A percentile compares a stretch with the other conserved stretches of the same genome.
Evolutionary conservation across 2,329 filamentous ascomycete species (phyloP).

Genomic region (Aspergillus felis): DNA sequence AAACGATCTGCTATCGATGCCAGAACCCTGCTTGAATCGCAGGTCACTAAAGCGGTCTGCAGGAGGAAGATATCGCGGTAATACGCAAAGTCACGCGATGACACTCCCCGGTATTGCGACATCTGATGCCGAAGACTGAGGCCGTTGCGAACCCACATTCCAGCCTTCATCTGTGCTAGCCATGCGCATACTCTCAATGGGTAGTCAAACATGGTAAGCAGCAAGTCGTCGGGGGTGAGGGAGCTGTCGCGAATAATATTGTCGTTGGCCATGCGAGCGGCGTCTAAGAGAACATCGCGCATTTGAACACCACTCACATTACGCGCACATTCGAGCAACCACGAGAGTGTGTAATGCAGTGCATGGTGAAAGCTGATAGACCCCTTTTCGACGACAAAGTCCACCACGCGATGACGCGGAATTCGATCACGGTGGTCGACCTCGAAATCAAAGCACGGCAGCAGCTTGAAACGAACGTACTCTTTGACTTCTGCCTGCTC

Average conservation of each 20-base stretch:
- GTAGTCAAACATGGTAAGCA: conserved; percentile 87
- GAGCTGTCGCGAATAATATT: conserved; percentile 58
- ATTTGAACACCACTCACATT: conserved; percentile 66
- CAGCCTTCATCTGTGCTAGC: conserved; percentile 96
- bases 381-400: conserved; percentile 83
- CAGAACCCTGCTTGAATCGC: conserved; percentile 76
- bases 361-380: conserved; percentile 97
- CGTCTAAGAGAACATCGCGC: conserved; percentile 66
- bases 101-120: conserved; percentile 84
- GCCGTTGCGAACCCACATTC: conserved; percentile 98
- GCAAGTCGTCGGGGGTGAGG: conserved; percentile 65
- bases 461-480: conserved; percentile 73
- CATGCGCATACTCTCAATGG: conserved; percentile 91
- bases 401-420: conserved; percentile 65
- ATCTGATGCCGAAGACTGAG: conserved; percentile 95
- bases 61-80: conserved; percentile 92
- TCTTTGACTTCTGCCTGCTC: conserved; percentile 83
- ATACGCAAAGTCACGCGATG: conserved; percentile 85
- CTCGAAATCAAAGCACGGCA: conserved; percentile 79
- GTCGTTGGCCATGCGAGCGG: conserved; percentile 49
- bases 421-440: conserved; percentile 39
- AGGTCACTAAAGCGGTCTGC: conserved; percentile 84
- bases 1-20: conserved; percentile 90
- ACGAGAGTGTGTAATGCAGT: conserved; percentile 91
- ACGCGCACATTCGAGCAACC: conserved; percentile 87